These are phyloP conservation scores for Leccinum fuscescens DNA, from an alignment of 1,284 basidiomycete genomes.

Conservation along the genomic window DNA sequence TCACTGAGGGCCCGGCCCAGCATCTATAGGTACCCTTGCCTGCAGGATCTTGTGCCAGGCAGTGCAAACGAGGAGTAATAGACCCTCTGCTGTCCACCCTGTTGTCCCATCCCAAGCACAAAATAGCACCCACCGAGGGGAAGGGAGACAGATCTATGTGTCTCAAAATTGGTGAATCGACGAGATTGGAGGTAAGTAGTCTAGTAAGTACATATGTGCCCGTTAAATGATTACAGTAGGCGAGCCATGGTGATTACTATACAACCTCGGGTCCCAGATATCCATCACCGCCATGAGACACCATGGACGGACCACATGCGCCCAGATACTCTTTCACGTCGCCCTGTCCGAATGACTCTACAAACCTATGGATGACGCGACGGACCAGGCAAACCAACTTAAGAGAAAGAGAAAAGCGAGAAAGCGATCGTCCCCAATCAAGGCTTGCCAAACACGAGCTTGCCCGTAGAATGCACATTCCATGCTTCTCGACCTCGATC, in stretches of 20 bases:
- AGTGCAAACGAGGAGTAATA: too few species aligned
- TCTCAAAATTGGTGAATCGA: background rate
- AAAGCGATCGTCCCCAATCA: background rate
- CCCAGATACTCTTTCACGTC: background rate
- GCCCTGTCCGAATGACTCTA: background rate
- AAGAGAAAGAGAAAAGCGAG: background rate
- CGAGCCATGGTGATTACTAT: too few species aligned
- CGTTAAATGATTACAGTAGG: too few species aligned
- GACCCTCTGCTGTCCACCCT: too few species aligned
- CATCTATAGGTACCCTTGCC: too few species aligned
- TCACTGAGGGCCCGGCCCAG: too few species aligned
- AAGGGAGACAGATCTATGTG: too few species aligned
- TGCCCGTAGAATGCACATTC: conserved; percentile 42
- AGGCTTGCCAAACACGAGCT: conserved; percentile 38
- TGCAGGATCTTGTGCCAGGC: too few species aligned
- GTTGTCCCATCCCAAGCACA: background rate
- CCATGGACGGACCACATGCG: too few species aligned
- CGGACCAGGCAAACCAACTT: background rate
- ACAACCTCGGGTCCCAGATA: too few species aligned
- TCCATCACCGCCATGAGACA: too few species aligned
- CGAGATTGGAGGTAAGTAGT: background rate
- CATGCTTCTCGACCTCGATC: conserved; percentile 50
- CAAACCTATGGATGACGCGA: background rate
- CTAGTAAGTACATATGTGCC: background rate
- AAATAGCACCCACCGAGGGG: too few species aligned